Evolutionary conservation across 805 yeast species (phyloP).

Genomic region (Hanseniaspora lachancei): DNA sequence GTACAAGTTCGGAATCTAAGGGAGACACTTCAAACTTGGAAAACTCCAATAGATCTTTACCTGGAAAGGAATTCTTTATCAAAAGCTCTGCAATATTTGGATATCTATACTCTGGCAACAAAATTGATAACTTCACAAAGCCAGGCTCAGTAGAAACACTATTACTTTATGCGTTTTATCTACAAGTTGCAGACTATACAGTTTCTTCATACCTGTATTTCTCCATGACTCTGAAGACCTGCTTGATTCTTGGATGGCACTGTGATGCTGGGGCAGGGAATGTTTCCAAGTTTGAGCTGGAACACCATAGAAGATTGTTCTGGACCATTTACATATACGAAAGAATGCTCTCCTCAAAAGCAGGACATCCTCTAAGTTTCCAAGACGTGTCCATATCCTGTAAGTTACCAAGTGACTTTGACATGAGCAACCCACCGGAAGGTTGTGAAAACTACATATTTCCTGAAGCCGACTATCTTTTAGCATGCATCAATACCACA

Average conservation of each 20-base stretch:
- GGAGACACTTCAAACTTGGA: slow-evolving; percentile 26
- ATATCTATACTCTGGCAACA: slow-evolving; percentile 66
- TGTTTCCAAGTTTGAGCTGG: slow-evolving; percentile 55
- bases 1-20: slow-evolving; percentile 41
- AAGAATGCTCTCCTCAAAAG: slow-evolving; percentile 69
- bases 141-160: slow-evolving; percentile 72
- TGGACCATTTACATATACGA: slow-evolving; percentile 83
- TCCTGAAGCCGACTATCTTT: slow-evolving; percentile 65
- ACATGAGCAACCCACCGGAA: slow-evolving; percentile 46
- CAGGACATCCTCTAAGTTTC: slow-evolving; percentile 65
- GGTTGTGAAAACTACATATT: slow-evolving; percentile 55
- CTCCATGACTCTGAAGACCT: slow-evolving; percentile 61
- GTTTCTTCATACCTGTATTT: slow-evolving; percentile 70
- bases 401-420: slow-evolving; percentile 60
- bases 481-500: slow-evolving; percentile 65
- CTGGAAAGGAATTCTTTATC: slow-evolving; percentile 67
- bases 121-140: slow-evolving; percentile 60
- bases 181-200: slow-evolving; percentile 76
- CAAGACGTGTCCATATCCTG: slow-evolving; percentile 74
- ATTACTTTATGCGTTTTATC: slow-evolving; percentile 59
- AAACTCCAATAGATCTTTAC: slow-evolving; percentile 30
- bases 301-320: slow-evolving; percentile 69
- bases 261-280: slow-evolving; percentile 67
- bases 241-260: slow-evolving; percentile 64
- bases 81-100: slow-evolving; percentile 71